Conservation (phyloP, 805 yeast genomes). For the Saccharomycopsis fodiens region DNA sequence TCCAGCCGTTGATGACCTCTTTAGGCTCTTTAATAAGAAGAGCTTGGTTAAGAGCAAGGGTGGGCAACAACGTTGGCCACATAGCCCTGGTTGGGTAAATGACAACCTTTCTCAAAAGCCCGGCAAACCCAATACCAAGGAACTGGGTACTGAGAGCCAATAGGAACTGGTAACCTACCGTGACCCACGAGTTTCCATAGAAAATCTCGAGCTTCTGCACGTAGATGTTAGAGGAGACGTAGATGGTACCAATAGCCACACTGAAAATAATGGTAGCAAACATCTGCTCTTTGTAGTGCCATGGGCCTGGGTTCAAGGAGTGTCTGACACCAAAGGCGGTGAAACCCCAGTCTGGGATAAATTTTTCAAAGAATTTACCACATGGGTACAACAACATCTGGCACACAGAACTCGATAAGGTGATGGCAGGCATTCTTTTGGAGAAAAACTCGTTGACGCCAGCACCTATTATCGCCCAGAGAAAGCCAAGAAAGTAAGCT, state of each 20-base stretch:
- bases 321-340: conserved; percentile 32
- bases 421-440: conserved; percentile 45
- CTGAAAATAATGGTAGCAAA: conserved; percentile 42
- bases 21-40: conserved; percentile 31
- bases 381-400: no score
- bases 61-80: conserved; percentile 48
- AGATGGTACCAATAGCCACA: no score
- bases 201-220: conserved; percentile 25
- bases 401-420: conserved; percentile 35
- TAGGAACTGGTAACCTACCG: conserved; percentile 27
- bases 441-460: no score
- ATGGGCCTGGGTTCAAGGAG: conserved; percentile 55
- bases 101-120: conserved; percentile 49
- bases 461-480: no score
- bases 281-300: conserved; percentile 61
- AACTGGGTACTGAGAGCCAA: no score
- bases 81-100: conserved; percentile 44
- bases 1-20: conserved; percentile 29
- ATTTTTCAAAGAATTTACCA: conserved; percentile 32
- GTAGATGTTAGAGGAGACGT: no score
- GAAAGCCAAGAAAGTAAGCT: no score
- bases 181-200: conserved; percentile 27
- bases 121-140: conserved; percentile 65
- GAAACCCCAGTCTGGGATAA: conserved; percentile 40
- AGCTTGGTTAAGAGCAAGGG: conserved; percentile 41